These are phyloP conservation scores for Candida sanyaensis DNA, from an alignment of 1,139 yeast genomes.

Conservation along the genomic window DNA sequence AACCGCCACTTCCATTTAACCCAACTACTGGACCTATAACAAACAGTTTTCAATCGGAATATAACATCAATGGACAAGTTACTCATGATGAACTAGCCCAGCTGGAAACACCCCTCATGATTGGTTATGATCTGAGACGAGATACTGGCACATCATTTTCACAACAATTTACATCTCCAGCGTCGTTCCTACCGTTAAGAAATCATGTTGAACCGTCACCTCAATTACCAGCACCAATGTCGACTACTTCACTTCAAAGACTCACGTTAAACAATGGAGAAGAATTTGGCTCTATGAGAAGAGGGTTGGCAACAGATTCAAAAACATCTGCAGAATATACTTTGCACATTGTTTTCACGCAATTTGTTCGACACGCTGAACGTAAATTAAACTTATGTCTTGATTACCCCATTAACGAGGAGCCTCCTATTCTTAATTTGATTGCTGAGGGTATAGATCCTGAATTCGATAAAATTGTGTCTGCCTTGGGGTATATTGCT, in stretches of 20 bases:
- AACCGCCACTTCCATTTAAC: conserved; percentile 20
- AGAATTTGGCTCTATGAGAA: conserved; percentile 37
- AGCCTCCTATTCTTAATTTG: conserved; percentile 81
- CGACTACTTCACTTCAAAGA: conserved; percentile 24
- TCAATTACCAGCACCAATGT: conserved; percentile 34
- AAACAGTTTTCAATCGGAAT: conserved; percentile 4
- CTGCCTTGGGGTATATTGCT: conserved; percentile 88
- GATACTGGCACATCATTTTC: conserved; percentile 9
- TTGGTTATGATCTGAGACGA: conserved; percentile 4
- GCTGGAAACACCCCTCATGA: conserved; percentile 5
- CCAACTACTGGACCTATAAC: conserved; percentile 7
- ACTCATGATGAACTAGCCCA: conserved; percentile 11
- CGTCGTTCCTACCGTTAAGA: conserved; percentile 18
- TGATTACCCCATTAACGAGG: conserved; percentile 66
- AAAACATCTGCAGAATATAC: conserved; percentile 94
- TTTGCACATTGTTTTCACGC: conserved; percentile 89
- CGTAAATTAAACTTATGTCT: conserved; percentile 76
- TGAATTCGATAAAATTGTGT: conserved; percentile 80
- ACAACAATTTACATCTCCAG: conserved; percentile 24
- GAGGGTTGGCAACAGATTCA: conserved; percentile 59
- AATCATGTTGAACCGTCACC: conserved; percentile 32
- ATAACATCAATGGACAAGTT: conserved; percentile 1
- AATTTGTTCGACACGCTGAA: conserved; percentile 93
- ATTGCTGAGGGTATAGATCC: conserved; percentile 87
- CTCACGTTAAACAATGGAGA: conserved; percentile 34